Base-by-base conservation (phyloP, 1,284 basidiomycete genomes). In the Cryptococcus sp. region DNA sequence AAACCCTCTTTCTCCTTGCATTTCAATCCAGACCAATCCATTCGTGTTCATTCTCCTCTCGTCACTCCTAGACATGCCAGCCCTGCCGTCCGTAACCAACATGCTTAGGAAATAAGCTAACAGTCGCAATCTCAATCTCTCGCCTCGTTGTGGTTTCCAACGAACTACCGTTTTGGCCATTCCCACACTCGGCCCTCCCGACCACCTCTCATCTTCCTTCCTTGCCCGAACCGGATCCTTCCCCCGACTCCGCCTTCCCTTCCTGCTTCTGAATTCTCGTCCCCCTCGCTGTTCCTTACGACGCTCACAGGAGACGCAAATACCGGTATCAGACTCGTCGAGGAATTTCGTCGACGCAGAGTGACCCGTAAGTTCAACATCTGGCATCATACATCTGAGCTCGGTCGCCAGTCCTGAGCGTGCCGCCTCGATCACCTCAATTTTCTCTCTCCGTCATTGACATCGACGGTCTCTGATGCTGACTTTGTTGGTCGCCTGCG, bases 11-110 rank as follows among this genome's bases (percentile, higher is more conserved):
- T 34, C 29, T 34, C 29, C 29, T 34, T 13, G 29, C 29, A 44
- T 44, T 44, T n/a, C 41, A 44, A 44, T 44, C 22, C 41, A 44
- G 41, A 10, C 41, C 41, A n/a, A 44, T 44, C n/a, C 41, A 44
- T 44, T 44, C 41, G 8, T 22, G n/a, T 22, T 22, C n/a, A 19
- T 44, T 44, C 41, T 44, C 41, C 41, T 44, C 41, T 22, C 22
- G n/a, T 22, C 41, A 22, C 41, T 44, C 41, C n/a, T 19, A 44
- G n/a, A 44, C 22, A 44, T 44, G n/a, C 41, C n/a, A 22, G n/a
- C 41, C 41, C 41, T 44, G n/a, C 22, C 2, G 41, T 19, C 41
- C n/a, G n/a, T 16, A 44, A 44, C 41, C 41, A 19, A n/a, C n/a
- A 44, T n/a, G 13, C 41, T n/a, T 44, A 15, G 41, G 11, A 7